A percentile compares a stretch with the other conserved stretches of the same genome.
Evolutionary conservation across 2,329 filamentous ascomycete species (phyloP).

Genomic region (Biscogniauxia sp.): DNA sequence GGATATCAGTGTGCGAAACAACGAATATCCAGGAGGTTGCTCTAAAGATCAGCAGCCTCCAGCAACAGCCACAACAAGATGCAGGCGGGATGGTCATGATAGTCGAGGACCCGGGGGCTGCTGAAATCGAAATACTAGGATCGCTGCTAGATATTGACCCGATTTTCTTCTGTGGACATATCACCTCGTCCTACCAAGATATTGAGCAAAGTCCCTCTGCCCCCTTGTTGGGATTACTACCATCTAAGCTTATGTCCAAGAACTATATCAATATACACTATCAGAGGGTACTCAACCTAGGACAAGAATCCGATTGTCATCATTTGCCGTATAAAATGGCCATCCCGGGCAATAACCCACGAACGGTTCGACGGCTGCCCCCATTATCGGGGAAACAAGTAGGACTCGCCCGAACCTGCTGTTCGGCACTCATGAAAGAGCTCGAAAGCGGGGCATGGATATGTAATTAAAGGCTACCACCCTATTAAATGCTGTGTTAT

Average conservation of each 20-base stretch:
- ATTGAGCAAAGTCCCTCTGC: background rate
- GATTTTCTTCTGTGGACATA: background rate
- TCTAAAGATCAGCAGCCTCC: background rate
- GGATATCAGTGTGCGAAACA: background rate
- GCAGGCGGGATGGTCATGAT: background rate
- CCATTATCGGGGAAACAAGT: background rate
- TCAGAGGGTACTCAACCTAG: background rate
- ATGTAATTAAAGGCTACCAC: background rate
- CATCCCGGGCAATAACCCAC: background rate
- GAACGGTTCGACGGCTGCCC: background rate
- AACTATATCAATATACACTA: background rate
- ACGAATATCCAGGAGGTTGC: background rate
- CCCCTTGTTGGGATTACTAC: background rate
- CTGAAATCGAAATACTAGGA: background rate
- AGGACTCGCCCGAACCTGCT: background rate
- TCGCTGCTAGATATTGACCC: background rate
- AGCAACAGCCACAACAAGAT: background rate
- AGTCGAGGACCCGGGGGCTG: background rate
- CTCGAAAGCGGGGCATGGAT: background rate
- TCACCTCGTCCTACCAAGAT: background rate
- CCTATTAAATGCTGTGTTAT: background rate
- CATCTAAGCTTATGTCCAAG: background rate
- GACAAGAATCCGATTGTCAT: background rate
- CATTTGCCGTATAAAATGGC: background rate
- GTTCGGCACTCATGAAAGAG: background rate